A percentile compares a stretch with the other conserved stretches of the same genome.
These are phyloP conservation scores for Verbascum thapsus DNA, from an alignment of 257 asterid species.

Conservation along the genomic window DNA sequence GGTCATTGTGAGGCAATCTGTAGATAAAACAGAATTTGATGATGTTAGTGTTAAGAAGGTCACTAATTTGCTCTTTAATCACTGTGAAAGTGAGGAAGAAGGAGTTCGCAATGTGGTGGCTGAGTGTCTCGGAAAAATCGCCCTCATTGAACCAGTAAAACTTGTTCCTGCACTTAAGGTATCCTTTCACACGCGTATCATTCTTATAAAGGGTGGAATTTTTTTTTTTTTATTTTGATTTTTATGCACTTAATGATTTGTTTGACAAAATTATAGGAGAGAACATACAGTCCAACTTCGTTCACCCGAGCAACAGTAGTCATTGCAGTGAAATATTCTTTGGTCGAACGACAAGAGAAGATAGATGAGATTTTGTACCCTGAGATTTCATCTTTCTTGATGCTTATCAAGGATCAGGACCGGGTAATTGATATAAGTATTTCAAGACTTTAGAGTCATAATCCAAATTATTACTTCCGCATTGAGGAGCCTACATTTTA, in stretches of 20 bases:
- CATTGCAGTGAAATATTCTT: slow-evolving; percentile 86
- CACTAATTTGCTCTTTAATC: slow-evolving; percentile 85
- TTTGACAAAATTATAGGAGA: slow-evolving; percentile 61
- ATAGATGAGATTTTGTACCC: slow-evolving; percentile 84
- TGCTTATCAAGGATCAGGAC: slow-evolving; percentile 92
- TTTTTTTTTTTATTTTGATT: not conserved
- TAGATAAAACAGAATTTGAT: slow-evolving; percentile 95
- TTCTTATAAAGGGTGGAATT: not conserved
- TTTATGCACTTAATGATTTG: slow-evolving; percentile 25
- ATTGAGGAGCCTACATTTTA: not conserved
- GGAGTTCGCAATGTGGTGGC: slow-evolving; percentile 99
- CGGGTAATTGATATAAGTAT: slow-evolving; percentile 55
- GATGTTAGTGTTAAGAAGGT: slow-evolving; percentile 91
- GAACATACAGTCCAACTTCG: slow-evolving; percentile 78
- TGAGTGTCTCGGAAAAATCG: slow-evolving; percentile 96
- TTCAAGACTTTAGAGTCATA: not conserved
- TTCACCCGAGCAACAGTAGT: slow-evolving; percentile 98
- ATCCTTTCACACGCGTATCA: slow-evolving; percentile 21
- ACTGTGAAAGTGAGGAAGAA: slow-evolving; percentile 99
- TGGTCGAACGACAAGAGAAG: slow-evolving; percentile 95
- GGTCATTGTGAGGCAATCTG: slow-evolving; percentile 98
- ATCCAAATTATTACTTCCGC: not conserved
- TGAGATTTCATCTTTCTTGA: slow-evolving; percentile 85
- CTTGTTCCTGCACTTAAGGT: slow-evolving; percentile 99
- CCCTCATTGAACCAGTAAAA: slow-evolving; percentile 93